Conservation (phyloP, 2,329 filamentous ascomycete species). For the Alternaria tenuissima region DNA sequence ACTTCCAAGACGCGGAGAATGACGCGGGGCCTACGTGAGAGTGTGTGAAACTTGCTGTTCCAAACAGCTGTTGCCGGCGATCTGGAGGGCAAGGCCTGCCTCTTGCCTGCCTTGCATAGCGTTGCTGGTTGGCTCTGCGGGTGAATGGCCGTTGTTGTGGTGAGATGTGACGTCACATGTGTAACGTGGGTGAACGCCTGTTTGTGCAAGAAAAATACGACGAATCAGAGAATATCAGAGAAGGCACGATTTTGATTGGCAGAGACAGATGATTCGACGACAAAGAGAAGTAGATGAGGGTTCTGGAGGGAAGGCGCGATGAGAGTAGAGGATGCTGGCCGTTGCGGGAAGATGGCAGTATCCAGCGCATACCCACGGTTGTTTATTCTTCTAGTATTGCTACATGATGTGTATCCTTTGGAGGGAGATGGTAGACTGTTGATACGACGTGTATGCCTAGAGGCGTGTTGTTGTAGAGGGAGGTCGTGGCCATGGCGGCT, state of each 20-base stretch:
- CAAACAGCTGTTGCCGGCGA: constrained; percentile 16
- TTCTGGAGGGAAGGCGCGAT: background rate
- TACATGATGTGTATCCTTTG: background rate
- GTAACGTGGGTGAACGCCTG: constrained; percentile 15
- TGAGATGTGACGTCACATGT: constrained; percentile 32
- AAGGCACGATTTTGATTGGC: background rate
- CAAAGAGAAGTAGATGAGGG: background rate
- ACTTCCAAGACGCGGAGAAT: constrained; percentile 15
- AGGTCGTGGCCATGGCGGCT: constrained; percentile 4
- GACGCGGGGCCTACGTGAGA: constrained; percentile 34
- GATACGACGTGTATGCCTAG: background rate
- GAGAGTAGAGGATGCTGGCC: background rate
- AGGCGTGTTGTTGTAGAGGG: background rate
- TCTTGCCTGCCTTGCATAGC: background rate
- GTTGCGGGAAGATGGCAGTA: background rate
- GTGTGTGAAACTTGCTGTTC: constrained; percentile 2
- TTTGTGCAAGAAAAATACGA: background rate
- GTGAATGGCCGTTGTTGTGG: constrained; percentile 19
- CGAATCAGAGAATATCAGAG: background rate
- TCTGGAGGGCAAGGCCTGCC: background rate
- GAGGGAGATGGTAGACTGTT: background rate
- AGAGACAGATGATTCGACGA: background rate
- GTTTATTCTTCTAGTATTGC: rapidly evolving
- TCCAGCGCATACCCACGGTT: background rate
- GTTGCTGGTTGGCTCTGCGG: constrained; percentile 30